phyloP scores from a whole-genome alignment of 768 basidiomycete species.

The Boletus reticulatus region DNA sequence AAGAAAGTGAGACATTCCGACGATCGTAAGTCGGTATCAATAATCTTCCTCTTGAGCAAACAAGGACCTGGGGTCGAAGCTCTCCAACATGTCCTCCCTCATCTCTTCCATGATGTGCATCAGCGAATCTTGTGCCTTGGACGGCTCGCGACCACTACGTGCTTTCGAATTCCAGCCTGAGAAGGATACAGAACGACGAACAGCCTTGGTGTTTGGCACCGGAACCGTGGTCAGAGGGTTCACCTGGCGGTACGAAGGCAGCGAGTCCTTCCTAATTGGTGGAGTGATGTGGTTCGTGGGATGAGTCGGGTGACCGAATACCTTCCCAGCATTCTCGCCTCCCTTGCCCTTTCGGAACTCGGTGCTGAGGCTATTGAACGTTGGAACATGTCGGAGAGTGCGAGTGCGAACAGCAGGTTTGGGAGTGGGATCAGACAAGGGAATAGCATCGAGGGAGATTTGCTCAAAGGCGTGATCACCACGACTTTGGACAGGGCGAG shows the following conservation, averaged over 20 bases:
- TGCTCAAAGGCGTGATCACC: slow-evolving; percentile 1
- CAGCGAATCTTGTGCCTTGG: slow-evolving; percentile 3
- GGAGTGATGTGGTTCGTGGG: slow-evolving; percentile 6
- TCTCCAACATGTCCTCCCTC: slow-evolving; percentile 14
- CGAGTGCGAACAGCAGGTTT: not conserved
- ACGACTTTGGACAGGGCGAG: not conserved
- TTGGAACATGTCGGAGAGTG: slow-evolving; percentile 10
- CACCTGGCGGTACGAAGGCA: slow-evolving; percentile 1
- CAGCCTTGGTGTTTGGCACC: not conserved
- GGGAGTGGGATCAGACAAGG: slow-evolving; percentile 1
- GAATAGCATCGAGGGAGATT: slow-evolving; percentile 13
- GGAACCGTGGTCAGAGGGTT: not conserved
- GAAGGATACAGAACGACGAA: slow-evolving; percentile 29
- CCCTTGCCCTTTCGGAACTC: slow-evolving; percentile 1
- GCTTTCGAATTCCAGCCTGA: slow-evolving; percentile 9
- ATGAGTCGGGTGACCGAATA: slow-evolving; percentile 25
- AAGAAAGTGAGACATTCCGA: slow-evolving; percentile 1
- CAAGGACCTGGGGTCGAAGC: slow-evolving; percentile 17
- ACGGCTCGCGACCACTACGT: not conserved
- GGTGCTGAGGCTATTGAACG: slow-evolving; percentile 1
- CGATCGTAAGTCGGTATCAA: not conserved
- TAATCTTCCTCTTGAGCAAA: slow-evolving; percentile 11
- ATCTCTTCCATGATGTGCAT: slow-evolving; percentile 19
- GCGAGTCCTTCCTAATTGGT: slow-evolving; percentile 14
- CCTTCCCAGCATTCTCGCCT: not conserved